Percentiles rank a stretch among this genome's conserved stretches.
Conservation (phyloP, 169 alveolate genomes). For the Eimeria maxima region DNA sequence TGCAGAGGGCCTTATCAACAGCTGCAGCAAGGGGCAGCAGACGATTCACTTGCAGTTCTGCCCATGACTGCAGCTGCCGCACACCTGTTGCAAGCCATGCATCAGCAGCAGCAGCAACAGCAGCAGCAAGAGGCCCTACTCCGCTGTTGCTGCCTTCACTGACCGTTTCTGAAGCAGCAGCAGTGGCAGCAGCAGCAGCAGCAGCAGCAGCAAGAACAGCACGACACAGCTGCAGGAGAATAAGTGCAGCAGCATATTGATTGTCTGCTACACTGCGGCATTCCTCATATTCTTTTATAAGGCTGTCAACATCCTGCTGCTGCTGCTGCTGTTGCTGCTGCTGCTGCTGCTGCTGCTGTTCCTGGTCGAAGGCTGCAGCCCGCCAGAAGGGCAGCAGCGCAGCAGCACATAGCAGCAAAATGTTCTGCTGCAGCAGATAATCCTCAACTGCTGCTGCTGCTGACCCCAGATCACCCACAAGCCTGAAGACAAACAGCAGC, state of each 20-base stretch:
- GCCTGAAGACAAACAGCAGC: slow-evolving; percentile 28
- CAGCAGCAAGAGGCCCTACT: background rate
- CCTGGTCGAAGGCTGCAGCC: slow-evolving; percentile 29
- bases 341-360: slow-evolving; percentile 17
- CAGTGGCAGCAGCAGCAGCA: slow-evolving; percentile 6
- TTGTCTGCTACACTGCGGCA: slow-evolving; percentile 67
- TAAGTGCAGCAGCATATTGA: slow-evolving; percentile 41
- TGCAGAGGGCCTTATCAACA: background rate
- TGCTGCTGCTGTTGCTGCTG: slow-evolving; percentile 38
- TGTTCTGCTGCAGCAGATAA: slow-evolving; percentile 56
- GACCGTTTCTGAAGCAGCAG: background rate
- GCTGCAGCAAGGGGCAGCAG: slow-evolving; percentile 66
- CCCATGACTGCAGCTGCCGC: slow-evolving; percentile 25
- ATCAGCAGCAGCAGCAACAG: slow-evolving; percentile 47
- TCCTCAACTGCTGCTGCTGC: slow-evolving; percentile 58
- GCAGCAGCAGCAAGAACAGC: slow-evolving; percentile 39
- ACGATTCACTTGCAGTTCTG: slow-evolving; percentile 2
- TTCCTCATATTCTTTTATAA: slow-evolving; percentile 27
- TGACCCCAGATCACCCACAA: slow-evolving; percentile 41
- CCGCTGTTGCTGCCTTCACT: slow-evolving; percentile 1
- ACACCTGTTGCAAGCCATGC: slow-evolving; percentile 55
- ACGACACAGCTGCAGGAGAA: slow-evolving; percentile 9
- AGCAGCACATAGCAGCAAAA: slow-evolving; percentile 43
- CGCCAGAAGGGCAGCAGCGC: slow-evolving; percentile 68
- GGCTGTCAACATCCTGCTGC: slow-evolving; percentile 5